Evolutionary conservation across 2,329 filamentous ascomycete genomes (phyloP).

Genomic region (Nothophaeocryptopus gaeumannii): DNA sequence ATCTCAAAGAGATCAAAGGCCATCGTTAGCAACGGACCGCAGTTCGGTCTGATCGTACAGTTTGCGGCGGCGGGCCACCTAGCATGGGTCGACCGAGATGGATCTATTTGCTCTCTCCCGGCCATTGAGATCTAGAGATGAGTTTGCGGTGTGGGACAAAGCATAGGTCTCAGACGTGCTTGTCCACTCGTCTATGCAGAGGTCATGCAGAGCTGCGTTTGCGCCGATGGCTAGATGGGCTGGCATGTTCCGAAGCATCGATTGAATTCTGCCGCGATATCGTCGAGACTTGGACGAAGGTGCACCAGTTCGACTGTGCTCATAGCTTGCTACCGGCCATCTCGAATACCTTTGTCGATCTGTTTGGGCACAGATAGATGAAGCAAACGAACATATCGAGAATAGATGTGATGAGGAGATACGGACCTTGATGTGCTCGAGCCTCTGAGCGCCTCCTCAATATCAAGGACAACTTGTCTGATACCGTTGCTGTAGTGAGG

Average conservation of each 20-base stretch:
- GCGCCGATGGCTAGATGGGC: constrained; percentile 12
- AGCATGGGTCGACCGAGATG: constrained; percentile 15
- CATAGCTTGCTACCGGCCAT: not conserved
- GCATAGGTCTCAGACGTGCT: constrained; percentile 24
- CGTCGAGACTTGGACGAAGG: constrained; percentile 3
- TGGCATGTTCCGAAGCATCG: not conserved
- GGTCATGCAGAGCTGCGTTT: constrained; percentile 20
- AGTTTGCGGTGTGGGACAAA: constrained; percentile 34
- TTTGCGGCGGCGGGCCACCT: constrained; percentile 21
- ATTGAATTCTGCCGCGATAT: not conserved
- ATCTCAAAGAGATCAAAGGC: constrained; percentile 18
- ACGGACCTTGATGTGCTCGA: too few relatives aligned
- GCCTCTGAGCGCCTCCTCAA: too few relatives aligned
- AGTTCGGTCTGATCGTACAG: constrained; percentile 8
- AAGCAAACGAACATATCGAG: not conserved
- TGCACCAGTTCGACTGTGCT: not conserved
- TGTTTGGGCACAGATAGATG: constrained; percentile 6
- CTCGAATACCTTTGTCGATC: not conserved
- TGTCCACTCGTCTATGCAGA: constrained; percentile 15
- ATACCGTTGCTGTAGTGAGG: too few relatives aligned
- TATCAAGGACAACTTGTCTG: too few relatives aligned
- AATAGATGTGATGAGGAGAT: too few relatives aligned
- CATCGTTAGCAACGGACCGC: constrained; percentile 12
- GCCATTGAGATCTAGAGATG: constrained; percentile 5
- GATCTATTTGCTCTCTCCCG: constrained; percentile 21